Base-by-base conservation (phyloP, 768 basidiomycete genomes). In the Sistotremastrum suecicum region DNA sequence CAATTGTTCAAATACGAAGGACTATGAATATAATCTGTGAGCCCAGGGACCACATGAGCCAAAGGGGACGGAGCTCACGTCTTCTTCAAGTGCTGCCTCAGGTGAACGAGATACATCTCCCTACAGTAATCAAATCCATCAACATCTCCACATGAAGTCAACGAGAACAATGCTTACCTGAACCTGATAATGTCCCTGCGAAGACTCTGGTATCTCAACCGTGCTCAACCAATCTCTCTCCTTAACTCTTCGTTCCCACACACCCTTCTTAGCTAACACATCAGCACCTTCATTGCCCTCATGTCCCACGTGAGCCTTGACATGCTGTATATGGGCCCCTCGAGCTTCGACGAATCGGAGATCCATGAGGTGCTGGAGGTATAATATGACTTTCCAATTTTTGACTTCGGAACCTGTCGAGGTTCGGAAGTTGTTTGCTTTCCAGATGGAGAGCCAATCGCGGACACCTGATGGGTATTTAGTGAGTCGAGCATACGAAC, bases 231-330 rank as follows among this genome's bases (percentile, higher is more conserved):
- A 89, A 51, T 86, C 72, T 40, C 68, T 67, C 35, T 87, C 83
- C 4, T 56, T 54, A 2, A 63, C 48, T n/a, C 38, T 48, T 0
- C 67, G 64, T 43, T 67, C 48, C 7, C 55, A 51, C 7, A 70
- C 60, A 3, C 88, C 88, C 5, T 60, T 34, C 47, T 76, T 80
- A 4, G 88, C 88, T 46, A 80, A 70, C 9, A 50, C 54, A 58
- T 97, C 92, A 3, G 92, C 92, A 39, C 74, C 80, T 45, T 97
- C 91, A 57, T 97, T 97, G 1, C 92, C 92, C 44, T 63, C 63
- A 31, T 76, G 67, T 0, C 89, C 89, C 7, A 65, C 67, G 55
- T 95, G 92, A 0, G 81, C 92, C 48, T 75, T 71, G 46, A 97
- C 86, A 54, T 90, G 72, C 51, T 76, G 56, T 37, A 20, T 20